Conservation (phyloP, 805 yeast genomes). For the Yarrowia porcina region DNA sequence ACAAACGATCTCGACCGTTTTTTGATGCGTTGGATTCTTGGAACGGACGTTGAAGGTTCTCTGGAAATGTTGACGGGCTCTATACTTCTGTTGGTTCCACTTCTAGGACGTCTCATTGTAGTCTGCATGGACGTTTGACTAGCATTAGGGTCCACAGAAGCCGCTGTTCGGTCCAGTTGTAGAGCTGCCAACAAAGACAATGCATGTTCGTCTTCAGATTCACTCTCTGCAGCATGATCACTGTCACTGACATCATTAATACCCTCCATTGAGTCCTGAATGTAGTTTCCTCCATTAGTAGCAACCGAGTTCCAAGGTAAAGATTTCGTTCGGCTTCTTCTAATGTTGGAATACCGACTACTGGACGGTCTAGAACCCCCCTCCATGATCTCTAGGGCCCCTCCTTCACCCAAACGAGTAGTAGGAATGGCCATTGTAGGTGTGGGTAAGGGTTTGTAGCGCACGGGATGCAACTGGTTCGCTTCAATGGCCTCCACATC, state of each 20-base stretch:
- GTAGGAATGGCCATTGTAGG: constrained; percentile 82
- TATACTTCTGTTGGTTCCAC: constrained; percentile 29
- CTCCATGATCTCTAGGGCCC: constrained; percentile 62
- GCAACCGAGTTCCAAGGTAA: constrained; percentile 19
- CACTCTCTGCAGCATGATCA: constrained; percentile 25
- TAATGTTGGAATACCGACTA: constrained; percentile 5
- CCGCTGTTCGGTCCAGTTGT: constrained; percentile 5
- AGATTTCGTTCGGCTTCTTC: constrained; percentile 5
- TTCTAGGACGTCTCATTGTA: constrained; percentile 29
- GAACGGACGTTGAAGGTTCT: constrained; percentile 4
- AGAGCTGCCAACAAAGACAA: constrained; percentile 31
- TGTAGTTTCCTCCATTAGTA: constrained; percentile 14
- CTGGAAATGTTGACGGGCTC: constrained; percentile 25
- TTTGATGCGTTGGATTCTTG: constrained; percentile 15
- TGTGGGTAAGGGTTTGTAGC: constrained; percentile 47
- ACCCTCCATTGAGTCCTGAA: constrained; percentile 13
- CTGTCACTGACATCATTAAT: constrained; percentile 6
- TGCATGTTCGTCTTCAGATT: constrained; percentile 33
- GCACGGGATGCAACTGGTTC: constrained; percentile 7
- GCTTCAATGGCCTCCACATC: constrained; percentile 16
- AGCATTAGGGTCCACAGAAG: neutral
- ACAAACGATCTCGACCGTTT: constrained; percentile 20
- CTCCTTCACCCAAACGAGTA: constrained; percentile 60
- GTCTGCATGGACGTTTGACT: constrained; percentile 15
- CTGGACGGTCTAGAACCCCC: constrained; percentile 11